These are phyloP conservation scores for Hygrophoropsis aurantiaca DNA, from an alignment of 768 basidiomycete genomes.

Conservation along the genomic window DNA sequence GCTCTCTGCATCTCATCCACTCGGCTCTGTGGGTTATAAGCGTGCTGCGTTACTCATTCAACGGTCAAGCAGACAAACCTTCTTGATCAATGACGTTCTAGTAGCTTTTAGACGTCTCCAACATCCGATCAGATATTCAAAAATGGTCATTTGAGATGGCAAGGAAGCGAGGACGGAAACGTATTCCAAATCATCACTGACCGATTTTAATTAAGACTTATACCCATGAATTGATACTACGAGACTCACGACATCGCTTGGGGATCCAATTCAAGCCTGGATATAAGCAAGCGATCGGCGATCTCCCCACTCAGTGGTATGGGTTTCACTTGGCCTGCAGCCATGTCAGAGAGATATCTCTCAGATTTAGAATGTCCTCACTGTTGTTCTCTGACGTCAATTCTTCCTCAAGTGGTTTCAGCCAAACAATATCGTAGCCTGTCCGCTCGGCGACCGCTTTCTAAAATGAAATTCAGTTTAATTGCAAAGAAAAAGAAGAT, in stretches of 20 bases:
- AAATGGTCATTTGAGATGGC: conserved; percentile 74
- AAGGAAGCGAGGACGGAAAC: conserved; percentile 73
- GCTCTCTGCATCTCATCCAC: conserved; percentile 60
- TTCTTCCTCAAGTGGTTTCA: conserved; percentile 74
- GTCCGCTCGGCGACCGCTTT: conserved; percentile 57
- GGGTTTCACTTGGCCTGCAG: conserved; percentile 28
- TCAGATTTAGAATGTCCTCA: conserved; percentile 25
- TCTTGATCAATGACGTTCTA: conserved; percentile 56
- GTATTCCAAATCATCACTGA: conserved; percentile 75
- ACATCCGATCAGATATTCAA: conserved; percentile 87
- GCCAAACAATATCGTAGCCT: conserved; percentile 75
- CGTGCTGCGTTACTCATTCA: not conserved
- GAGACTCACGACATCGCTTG: conserved; percentile 62
- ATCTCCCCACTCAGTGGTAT: conserved; percentile 55
- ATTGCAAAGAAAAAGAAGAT: not conserved
- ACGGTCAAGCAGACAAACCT: conserved; percentile 39
- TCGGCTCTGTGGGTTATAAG: conserved; percentile 56
- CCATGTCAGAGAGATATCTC: not conserved
- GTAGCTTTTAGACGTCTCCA: conserved; percentile 84
- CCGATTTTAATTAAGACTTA: conserved; percentile 7
- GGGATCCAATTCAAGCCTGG: conserved; percentile 80
- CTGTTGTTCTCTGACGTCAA: conserved; percentile 57
- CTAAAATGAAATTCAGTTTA: conserved; percentile 32
- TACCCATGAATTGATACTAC: not conserved
- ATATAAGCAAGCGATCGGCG: conserved; percentile 78